Percentiles rank a stretch among this genome's conserved stretches.
Evolutionary conservation across 2,329 filamentous ascomycete species (phyloP).

Genomic region (Exophiala oligosperma): DNA sequence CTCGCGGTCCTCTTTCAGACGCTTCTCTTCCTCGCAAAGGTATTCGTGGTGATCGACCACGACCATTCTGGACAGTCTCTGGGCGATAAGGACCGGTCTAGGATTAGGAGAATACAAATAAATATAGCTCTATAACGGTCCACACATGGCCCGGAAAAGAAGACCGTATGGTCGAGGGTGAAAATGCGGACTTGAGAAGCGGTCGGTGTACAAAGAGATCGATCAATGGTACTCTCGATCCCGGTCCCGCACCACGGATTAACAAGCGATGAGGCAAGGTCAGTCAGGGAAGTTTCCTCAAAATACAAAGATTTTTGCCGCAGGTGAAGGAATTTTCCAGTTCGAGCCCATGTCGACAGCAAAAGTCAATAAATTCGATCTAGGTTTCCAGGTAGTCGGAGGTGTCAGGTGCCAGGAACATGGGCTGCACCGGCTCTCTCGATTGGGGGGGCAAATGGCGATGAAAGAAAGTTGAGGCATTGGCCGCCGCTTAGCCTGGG

Average conservation of each 20-base stretch:
- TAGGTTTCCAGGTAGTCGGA: no score
- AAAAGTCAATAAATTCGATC: no score
- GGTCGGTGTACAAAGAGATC: neutral
- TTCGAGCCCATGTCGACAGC: no score
- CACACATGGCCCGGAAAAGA: conserved; percentile 6
- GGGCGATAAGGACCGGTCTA: neutral
- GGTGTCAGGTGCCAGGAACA: no score
- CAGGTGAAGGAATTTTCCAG: neutral
- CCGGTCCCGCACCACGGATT: no score
- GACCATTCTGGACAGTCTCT: conserved; percentile 66
- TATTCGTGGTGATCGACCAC: conserved; percentile 85
- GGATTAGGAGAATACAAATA: neutral
- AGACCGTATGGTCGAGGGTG: neutral
- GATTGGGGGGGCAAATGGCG: no score
- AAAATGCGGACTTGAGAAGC: neutral
- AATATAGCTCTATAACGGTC: neutral
- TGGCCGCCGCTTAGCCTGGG: neutral
- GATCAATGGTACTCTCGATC: no score
- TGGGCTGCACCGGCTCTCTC: no score
- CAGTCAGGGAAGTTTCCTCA: no score
- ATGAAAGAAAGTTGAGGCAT: neutral
- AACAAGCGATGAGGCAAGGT: no score
- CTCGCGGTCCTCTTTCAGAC: conserved; percentile 81
- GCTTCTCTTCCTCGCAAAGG: conserved; percentile 85
- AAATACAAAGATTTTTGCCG: neutral